Conservation (phyloP, 192 early-diverging fungal species). For the Entophlyctis luteolus region DNA sequence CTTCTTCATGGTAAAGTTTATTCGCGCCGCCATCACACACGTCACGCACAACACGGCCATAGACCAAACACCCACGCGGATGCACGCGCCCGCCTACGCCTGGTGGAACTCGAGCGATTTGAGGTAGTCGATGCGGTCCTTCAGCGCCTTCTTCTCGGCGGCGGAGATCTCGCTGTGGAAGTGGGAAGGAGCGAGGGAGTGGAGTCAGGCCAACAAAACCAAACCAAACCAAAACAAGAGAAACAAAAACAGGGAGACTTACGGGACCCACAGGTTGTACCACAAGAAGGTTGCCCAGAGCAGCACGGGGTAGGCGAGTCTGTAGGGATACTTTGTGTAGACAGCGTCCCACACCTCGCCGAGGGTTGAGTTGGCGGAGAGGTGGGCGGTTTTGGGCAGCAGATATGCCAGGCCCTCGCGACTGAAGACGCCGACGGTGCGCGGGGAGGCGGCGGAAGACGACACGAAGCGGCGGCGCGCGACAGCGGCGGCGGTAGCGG, state of each 20-base stretch:
- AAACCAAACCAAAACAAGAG: not conserved
- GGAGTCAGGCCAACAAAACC: not conserved
- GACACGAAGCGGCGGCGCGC: not conserved
- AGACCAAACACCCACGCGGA: not conserved
- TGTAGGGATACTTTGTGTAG: slow-evolving; percentile 46
- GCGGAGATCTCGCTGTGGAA: slow-evolving; percentile 31
- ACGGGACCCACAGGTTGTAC: slow-evolving; percentile 46
- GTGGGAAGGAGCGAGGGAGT: not conserved
- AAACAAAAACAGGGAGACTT: slow-evolving; percentile 24
- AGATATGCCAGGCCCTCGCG: slow-evolving; percentile 7
- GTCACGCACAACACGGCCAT: not conserved
- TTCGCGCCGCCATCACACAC: not conserved
- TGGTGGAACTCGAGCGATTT: slow-evolving; percentile 44
- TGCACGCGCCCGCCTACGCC: slow-evolving; percentile 26
- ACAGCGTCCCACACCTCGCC: slow-evolving; percentile 45
- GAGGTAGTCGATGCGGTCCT: slow-evolving; percentile 34
- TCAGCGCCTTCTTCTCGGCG: slow-evolving; percentile 42
- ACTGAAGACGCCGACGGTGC: slow-evolving; percentile 14
- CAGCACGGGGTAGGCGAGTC: slow-evolving; percentile 42
- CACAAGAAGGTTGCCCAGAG: slow-evolving; percentile 46
- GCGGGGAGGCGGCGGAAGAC: not conserved
- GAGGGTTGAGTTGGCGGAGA: slow-evolving; percentile 40
- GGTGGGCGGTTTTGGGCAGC: slow-evolving; percentile 12
- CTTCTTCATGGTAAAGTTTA: not conserved
- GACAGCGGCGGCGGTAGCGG: not conserved